These are phyloP conservation scores for Diaporthe vexans DNA, from an alignment of 2,329 filamentous ascomycete genomes.

Conservation along the genomic window DNA sequence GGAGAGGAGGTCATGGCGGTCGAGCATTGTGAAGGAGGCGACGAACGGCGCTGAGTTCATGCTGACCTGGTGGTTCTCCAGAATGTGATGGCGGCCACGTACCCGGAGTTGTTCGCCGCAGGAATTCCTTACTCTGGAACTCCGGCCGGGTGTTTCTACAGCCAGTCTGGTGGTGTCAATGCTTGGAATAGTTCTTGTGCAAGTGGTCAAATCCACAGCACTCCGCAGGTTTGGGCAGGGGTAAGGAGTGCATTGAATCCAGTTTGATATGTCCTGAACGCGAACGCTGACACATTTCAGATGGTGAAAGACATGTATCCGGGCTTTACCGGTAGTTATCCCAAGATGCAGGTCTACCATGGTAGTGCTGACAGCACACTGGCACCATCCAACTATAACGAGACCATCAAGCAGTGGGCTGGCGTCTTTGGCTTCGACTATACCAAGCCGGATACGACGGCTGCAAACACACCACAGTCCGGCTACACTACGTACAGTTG, in stretches of 20 bases:
- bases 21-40: background rate
- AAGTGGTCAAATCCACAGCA: conserved; percentile 60
- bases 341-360: conserved; percentile 60
- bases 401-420: conserved; percentile 62
- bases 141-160: conserved; percentile 67
- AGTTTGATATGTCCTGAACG: background rate
- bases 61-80: background rate
- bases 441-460: conserved; percentile 42
- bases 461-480: conserved; percentile 52
- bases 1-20: background rate
- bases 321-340: conserved; percentile 59
- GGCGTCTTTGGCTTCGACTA: conserved; percentile 53
- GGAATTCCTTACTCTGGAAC: conserved; percentile 66
- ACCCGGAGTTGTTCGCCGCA: conserved; percentile 68
- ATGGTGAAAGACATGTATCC: conserved; percentile 64
- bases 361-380: conserved; percentile 56
- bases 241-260: background rate
- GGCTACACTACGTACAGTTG: conserved; percentile 57
- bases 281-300: conserved; percentile 41
- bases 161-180: conserved; percentile 48
- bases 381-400: conserved; percentile 56
- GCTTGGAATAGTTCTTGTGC: conserved; percentile 70
- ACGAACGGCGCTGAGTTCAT: background rate
- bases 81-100: conserved; percentile 65
- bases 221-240: conserved; percentile 57